Percentiles rank a stretch among this genome's conserved stretches.
Conservation (phyloP, 202 grass and related monocot genomes). For the Setaria viridis region DNA sequence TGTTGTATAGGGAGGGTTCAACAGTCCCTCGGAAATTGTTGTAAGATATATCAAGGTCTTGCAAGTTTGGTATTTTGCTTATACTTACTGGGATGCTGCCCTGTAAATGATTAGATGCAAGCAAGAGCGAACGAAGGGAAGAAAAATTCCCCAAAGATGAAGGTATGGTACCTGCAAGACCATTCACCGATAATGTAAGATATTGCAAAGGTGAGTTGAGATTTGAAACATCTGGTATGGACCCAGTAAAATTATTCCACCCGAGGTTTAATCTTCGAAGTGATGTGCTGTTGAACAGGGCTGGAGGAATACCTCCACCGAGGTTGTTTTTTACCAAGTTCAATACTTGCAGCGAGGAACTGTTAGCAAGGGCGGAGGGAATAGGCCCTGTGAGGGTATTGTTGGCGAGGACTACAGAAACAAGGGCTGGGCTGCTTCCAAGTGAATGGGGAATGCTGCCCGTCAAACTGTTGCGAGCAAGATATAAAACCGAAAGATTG, state of each 20-base stretch:
- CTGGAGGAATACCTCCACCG: conserved; percentile 32
- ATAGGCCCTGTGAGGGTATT: conserved; percentile 45
- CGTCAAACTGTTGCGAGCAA: conserved; percentile 25
- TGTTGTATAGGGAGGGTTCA: conserved; percentile 32
- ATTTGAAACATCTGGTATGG: conserved; percentile 16
- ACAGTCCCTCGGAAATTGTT: conserved; percentile 37
- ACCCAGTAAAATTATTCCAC: conserved; percentile 28
- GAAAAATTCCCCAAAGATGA: conserved; percentile 51
- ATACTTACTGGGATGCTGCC: conserved; percentile 46
- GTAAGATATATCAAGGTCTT: conserved; percentile 16
- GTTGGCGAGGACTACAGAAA: conserved; percentile 8
- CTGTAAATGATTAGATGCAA: conserved; percentile 33
- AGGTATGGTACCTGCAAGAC: conserved; percentile 33
- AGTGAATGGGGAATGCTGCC: conserved; percentile 18
- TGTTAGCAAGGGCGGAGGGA: background rate
- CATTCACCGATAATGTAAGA: conserved; percentile 1
- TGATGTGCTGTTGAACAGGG: conserved; percentile 38
- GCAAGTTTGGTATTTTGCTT: conserved; percentile 32
- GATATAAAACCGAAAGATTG: background rate
- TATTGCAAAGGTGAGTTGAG: background rate
- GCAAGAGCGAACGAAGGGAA: conserved; percentile 25
- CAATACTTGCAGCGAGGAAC: conserved; percentile 25
- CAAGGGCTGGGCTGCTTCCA: background rate
- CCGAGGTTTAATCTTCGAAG: background rate
- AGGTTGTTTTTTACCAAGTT: conserved; percentile 40